Evolutionary conservation across 225 moss, liverwort and hornwort genomes (phyloP), one percentile per base, ranked within the genome.

Genomic region (Sphagnum contortum): DNA sequence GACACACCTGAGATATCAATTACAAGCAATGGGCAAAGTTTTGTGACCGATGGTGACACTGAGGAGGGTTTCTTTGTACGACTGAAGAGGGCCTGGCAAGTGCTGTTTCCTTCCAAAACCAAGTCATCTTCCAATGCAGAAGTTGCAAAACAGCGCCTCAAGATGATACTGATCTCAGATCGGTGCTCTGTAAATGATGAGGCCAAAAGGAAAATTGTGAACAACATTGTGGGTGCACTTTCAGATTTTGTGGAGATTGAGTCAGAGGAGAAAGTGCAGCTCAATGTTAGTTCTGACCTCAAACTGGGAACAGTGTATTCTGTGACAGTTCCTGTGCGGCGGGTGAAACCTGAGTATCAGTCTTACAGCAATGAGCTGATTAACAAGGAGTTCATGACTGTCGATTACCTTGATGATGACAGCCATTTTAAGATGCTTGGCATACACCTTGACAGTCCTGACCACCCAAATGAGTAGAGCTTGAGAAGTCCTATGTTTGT

Each of bases 201-300:
- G 60, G 95, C 95, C 49, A 95, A 95, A 84, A 84, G 90, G 66
- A 84, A 84, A 71, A 95, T 95, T 12, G 92, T 95, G 65, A 84
- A 83, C 12, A 95, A 95, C 62, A 92, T 95, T 47, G 95, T 95
- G 0, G 95, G 86, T 14, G 91, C 95, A 54, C 92, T 95, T 11
- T 92, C 95, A 8, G 92, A 90, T 66, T 95, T 95, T 4, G 95
- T 95, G 65, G 95, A 95, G 81, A 92, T 95, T 12, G 95, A 95
- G 66, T 88, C 95, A 4, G 91, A 92, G 73, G 95, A 95, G 55
- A 95, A 88, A 62, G 95, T 95, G 49, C 92, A 95, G 81, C 82
- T 95, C 51, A 89, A 86, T 4, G 92, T 95, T 53, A 81, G 88
- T 12, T 88, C 95, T 12, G 95, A 95, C 70, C 79, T 83, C 57